These are phyloP conservation scores for Camellia japonica DNA, from an alignment of 148 eudicot genomes.

Conservation along the genomic window DNA sequence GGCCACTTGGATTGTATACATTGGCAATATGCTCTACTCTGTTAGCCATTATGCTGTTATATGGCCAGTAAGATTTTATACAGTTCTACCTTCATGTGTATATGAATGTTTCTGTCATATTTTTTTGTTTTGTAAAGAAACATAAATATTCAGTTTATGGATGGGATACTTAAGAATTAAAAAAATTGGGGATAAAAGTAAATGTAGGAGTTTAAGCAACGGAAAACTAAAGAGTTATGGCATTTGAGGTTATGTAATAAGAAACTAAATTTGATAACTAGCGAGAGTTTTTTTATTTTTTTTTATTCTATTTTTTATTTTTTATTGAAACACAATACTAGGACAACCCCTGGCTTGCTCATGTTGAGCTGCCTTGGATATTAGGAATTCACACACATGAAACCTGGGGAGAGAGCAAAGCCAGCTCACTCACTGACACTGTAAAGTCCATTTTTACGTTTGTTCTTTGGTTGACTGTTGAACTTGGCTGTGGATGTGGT, in stretches of 20 bases:
- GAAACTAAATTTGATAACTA: neutral
- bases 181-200: neutral
- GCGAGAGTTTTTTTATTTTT: neutral
- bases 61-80: conserved; percentile 74
- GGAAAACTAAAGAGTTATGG: neutral
- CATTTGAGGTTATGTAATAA: neutral
- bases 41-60: conserved; percentile 65
- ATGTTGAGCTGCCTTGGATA: neutral
- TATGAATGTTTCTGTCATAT: neutral
- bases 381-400: neutral
- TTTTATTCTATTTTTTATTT: neutral
- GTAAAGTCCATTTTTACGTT: neutral
- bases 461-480: neutral
- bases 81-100: conserved; percentile 7
- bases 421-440: too few relatives aligned
- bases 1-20: conserved; percentile 89
- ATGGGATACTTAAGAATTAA: neutral
- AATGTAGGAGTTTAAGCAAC: neutral
- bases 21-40: conserved; percentile 71
- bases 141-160: neutral
- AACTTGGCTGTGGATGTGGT: neutral
- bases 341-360: neutral
- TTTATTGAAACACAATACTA: neutral
- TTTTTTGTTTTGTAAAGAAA: conserved; percentile 7
- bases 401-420: neutral